A percentile compares a stretch with the other conserved stretches of the same genome.
These are phyloP conservation scores for Malus hybrid DNA, from an alignment of 331 rosid species.

Conservation along the genomic window DNA sequence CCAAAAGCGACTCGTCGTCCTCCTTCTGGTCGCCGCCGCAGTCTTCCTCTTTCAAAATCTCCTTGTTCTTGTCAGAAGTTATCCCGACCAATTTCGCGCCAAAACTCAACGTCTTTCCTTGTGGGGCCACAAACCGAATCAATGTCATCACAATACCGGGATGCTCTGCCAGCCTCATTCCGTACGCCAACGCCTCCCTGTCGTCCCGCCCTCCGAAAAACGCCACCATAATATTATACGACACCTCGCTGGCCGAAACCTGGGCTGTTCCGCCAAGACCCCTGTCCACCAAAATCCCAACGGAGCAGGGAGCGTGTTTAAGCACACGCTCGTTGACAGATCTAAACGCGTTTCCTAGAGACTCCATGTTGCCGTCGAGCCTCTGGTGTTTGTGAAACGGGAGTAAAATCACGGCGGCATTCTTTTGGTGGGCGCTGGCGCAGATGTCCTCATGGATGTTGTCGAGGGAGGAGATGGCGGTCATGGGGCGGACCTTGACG, in stretches of 20 bases:
- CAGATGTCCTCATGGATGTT: constrained; percentile 65
- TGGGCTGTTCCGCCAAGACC: constrained; percentile 73
- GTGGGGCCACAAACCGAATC: constrained; percentile 23
- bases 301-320: constrained; percentile 56
- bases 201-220: constrained; percentile 71
- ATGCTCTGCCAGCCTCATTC: constrained; percentile 64
- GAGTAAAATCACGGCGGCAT: constrained; percentile 45
- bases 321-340: constrained; percentile 45
- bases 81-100: constrained; percentile 33
- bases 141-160: constrained; percentile 50
- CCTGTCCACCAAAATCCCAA: constrained; percentile 60
- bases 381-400: constrained; percentile 71
- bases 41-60: background rate
- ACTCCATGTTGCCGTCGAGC: constrained; percentile 52
- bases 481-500: constrained; percentile 61
- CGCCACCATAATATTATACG: constrained; percentile 27
- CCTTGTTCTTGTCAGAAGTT: constrained; percentile 11
- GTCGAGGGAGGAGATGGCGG: constrained; percentile 56
- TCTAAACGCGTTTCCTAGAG: constrained; percentile 40
- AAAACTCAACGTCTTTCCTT: constrained; percentile 29
- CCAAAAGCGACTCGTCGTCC: constrained; percentile 26
- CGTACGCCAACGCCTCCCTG: constrained; percentile 66
- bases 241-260: constrained; percentile 52
- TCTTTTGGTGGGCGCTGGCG: constrained; percentile 56
- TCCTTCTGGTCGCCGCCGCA: constrained; percentile 5